Evolutionary conservation across 2,329 filamentous ascomycete species (phyloP).

Genomic region (Juglanconis oblonga): DNA sequence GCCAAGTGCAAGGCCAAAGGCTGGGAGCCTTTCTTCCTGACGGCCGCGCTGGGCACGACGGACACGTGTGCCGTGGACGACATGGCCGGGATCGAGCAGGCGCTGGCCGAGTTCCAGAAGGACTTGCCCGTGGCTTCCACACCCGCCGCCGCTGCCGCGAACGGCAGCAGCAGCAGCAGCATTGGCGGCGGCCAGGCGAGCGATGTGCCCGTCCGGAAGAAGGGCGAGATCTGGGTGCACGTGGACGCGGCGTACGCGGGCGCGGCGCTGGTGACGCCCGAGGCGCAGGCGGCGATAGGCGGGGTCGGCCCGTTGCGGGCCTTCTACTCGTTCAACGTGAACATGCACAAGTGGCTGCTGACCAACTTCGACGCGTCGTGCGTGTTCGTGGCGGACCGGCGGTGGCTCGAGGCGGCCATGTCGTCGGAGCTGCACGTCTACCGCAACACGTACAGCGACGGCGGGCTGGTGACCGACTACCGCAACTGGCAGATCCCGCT

Average conservation of each 20-base stretch:
- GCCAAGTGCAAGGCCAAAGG: constrained; percentile 64
- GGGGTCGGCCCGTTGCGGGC: constrained; percentile 54
- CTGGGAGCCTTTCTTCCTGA: constrained; percentile 83
- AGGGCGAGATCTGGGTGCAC: constrained; percentile 77
- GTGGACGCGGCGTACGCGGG: constrained; percentile 93
- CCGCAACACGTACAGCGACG: constrained; percentile 75
- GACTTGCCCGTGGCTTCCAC: constrained; percentile 18
- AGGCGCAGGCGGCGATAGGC: constrained; percentile 55
- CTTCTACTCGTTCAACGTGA: constrained; percentile 90
- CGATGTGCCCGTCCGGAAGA: constrained; percentile 15
- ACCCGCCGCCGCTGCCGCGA: constrained; percentile 21
- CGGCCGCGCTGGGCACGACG: constrained; percentile 80
- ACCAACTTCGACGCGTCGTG: constrained; percentile 88
- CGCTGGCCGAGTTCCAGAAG: constrained; percentile 35
- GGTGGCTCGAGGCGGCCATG: constrained; percentile 75
- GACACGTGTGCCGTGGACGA: constrained; percentile 86
- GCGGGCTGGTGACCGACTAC: constrained; percentile 87
- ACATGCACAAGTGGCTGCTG: constrained; percentile 97
- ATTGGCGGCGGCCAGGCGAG: neutral
- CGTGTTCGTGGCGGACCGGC: constrained; percentile 73
- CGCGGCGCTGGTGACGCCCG: constrained; percentile 75
- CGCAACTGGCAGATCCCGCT: constrained; percentile 97
- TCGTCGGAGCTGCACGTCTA: constrained; percentile 66
- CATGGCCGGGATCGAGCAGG: constrained; percentile 63
- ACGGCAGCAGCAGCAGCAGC: neutral